A percentile compares a stretch with the other conserved stretches of the same genome.
Conservation (phyloP, 2,329 filamentous ascomycete genomes). For the Lasiodiplodia gonubiensis region DNA sequence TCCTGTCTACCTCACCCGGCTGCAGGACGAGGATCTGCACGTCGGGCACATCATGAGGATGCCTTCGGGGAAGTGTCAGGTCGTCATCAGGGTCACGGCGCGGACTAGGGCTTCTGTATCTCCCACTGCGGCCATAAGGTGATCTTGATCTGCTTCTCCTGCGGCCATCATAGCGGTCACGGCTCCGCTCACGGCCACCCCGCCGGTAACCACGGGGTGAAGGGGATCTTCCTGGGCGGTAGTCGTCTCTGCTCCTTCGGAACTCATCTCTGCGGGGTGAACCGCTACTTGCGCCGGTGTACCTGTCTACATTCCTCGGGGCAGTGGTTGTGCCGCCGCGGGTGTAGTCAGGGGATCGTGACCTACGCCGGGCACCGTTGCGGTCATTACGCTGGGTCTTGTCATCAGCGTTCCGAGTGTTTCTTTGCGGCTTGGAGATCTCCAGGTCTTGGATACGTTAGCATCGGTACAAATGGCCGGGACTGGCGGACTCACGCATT, state of each 20-base stretch:
- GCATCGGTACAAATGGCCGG: conserved; percentile 30
- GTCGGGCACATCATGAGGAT: conserved; percentile 79
- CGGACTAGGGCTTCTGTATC: conserved; percentile 74
- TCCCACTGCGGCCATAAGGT: conserved; percentile 67
- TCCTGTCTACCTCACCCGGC: conserved; percentile 59
- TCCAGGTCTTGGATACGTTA: conserved; percentile 72
- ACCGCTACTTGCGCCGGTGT: conserved; percentile 40
- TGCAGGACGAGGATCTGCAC: conserved; percentile 86
- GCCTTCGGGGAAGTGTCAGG: conserved; percentile 74
- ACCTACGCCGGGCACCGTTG: conserved; percentile 56
- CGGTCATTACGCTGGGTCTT: conserved; percentile 43
- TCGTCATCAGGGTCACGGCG: conserved; percentile 61
- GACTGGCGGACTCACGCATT: conserved; percentile 74
- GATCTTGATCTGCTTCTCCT: conserved; percentile 70
- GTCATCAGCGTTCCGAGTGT: conserved; percentile 63
- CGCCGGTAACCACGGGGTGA: conserved; percentile 49
- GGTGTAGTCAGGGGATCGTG: conserved; percentile 67
- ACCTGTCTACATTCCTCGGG: conserved; percentile 50
- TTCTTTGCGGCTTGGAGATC: conserved; percentile 85
- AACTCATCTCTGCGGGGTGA: conserved; percentile 51
- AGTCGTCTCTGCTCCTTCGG: conserved; percentile 69
- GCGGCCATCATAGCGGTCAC: conserved; percentile 58
- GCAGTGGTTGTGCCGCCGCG: conserved; percentile 51
- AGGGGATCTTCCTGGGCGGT: conserved; percentile 54
- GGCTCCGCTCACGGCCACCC: conserved; percentile 43